Percentiles rank a stretch among this genome's conserved stretches.
Evolutionary conservation across 2,329 filamentous ascomycete species (phyloP).

Genomic region (Aureobasidium sp.): DNA sequence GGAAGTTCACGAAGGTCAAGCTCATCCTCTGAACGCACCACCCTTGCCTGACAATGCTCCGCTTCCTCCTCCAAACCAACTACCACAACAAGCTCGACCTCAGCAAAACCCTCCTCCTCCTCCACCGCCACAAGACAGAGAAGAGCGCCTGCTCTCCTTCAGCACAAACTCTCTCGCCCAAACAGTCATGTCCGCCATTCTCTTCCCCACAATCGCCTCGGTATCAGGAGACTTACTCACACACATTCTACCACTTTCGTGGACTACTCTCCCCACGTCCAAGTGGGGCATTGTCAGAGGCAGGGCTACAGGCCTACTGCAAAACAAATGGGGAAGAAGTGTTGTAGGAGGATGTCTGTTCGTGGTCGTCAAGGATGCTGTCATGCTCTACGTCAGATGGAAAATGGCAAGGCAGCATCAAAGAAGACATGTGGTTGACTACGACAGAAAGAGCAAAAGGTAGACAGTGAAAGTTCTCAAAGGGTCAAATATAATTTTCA

Average conservation of each 20-base stretch:
- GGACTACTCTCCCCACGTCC: slow-evolving; percentile 43
- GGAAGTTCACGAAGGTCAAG: slow-evolving; percentile 14
- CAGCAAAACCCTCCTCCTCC: slow-evolving; percentile 8
- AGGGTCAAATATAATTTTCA: too few species aligned
- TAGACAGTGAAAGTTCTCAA: too few species aligned
- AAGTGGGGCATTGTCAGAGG: slow-evolving; percentile 20
- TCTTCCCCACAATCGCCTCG: slow-evolving; percentile 76
- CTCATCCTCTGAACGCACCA: slow-evolving; percentile 15
- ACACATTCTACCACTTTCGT: slow-evolving; percentile 56
- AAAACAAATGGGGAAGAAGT: slow-evolving; percentile 81
- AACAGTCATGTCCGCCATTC: slow-evolving; percentile 58
- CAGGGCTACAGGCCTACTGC: slow-evolving; percentile 57
- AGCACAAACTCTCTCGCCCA: slow-evolving; percentile 49
- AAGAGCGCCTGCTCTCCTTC: slow-evolving; percentile 38
- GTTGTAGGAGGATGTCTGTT: slow-evolving; percentile 83
- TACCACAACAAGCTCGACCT: neutral
- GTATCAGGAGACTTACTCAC: slow-evolving; percentile 69
- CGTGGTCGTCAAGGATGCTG: slow-evolving; percentile 67
- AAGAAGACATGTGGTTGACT: slow-evolving; percentile 36
- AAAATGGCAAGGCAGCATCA: slow-evolving; percentile 41
- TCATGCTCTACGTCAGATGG: slow-evolving; percentile 51
- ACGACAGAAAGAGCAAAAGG: slow-evolving; percentile 16
- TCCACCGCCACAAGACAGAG: slow-evolving; percentile 22
- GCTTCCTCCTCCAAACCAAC: neutral
- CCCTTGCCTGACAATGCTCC: slow-evolving; percentile 12